Conservation (phyloP, 73 alveolate species). For the Uronychia binucleata region DNA sequence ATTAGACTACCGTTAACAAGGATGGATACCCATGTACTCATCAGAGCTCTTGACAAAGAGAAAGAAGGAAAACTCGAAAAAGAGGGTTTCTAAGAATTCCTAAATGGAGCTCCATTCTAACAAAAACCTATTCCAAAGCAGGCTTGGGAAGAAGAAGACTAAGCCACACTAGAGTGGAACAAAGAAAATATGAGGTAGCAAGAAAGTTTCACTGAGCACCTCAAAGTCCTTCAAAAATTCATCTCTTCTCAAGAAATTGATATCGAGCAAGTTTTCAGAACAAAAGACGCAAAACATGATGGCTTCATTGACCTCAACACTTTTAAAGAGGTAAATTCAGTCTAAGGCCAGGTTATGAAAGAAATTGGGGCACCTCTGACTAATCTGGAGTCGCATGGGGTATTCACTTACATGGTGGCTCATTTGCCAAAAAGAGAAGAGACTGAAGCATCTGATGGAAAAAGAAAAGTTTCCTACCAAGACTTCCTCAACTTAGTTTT, state of each 20-base stretch:
- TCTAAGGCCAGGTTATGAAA: not conserved
- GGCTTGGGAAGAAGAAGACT: not conserved
- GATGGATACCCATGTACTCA: not conserved
- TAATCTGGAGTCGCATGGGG: not conserved
- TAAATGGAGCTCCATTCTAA: not conserved
- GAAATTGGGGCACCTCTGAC: not conserved
- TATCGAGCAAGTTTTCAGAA: not conserved
- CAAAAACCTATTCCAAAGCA: not conserved
- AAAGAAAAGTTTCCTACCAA: not conserved
- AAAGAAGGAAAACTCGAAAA: not conserved
- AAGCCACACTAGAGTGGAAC: not conserved
- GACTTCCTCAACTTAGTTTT: not conserved
- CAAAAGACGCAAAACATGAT: not conserved
- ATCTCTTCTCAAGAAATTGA: not conserved
- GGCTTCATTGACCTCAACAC: not conserved
- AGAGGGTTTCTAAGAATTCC: not conserved
- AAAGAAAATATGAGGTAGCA: not conserved
- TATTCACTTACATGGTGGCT: not conserved
- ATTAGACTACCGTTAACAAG: not conserved
- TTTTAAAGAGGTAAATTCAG: not conserved
- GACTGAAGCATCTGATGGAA: not conserved
- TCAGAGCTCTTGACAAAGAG: not conserved
- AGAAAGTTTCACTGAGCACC: not conserved
- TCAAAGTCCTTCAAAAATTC: not conserved
- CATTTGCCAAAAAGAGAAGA: not conserved